Percentiles rank a stretch among this genome's conserved stretches.
phyloP scores from a whole-genome alignment of 306 rosid species.

The Purshia tridentata region DNA sequence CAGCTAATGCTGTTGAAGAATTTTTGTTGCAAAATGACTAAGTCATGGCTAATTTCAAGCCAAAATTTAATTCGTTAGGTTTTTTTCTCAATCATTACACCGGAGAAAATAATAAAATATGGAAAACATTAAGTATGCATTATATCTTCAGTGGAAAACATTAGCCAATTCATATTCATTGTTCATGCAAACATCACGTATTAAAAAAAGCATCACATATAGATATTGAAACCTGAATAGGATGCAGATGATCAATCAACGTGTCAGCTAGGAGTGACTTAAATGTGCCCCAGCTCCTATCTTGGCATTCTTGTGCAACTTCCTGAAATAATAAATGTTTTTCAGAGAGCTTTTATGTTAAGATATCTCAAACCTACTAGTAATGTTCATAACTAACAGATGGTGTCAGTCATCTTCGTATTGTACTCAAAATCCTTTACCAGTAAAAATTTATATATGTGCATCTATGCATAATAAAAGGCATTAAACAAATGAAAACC shows the following conservation, averaged over 20 bases:
- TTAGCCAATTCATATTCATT: background rate
- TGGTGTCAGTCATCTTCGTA: conserved; percentile 11
- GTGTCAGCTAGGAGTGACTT: conserved; percentile 68
- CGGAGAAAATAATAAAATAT: background rate
- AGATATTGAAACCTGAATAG: conserved; percentile 70
- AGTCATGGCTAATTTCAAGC: background rate
- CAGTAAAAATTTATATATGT: background rate
- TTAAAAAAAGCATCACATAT: conserved; percentile 17
- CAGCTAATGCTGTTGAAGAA: background rate
- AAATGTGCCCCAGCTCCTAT: conserved; percentile 92
- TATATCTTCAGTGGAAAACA: background rate
- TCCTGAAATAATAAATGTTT: conserved; percentile 52
- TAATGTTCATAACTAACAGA: conserved; percentile 6
- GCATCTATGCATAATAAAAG: background rate
- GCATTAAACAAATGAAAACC: conserved; percentile 7
- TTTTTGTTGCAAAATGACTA: background rate
- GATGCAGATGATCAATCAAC: conserved; percentile 77
- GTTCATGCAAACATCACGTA: background rate
- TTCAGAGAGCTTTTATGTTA: background rate
- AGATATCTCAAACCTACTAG: conserved; percentile 12
- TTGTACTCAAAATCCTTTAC: background rate
- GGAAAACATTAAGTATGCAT: background rate
- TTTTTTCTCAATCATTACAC: background rate
- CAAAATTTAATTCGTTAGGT: background rate
- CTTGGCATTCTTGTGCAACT: conserved; percentile 67